Evolutionary conservation across 2,329 filamentous ascomycete species (phyloP).

Genomic region (Capronia epimyces): DNA sequence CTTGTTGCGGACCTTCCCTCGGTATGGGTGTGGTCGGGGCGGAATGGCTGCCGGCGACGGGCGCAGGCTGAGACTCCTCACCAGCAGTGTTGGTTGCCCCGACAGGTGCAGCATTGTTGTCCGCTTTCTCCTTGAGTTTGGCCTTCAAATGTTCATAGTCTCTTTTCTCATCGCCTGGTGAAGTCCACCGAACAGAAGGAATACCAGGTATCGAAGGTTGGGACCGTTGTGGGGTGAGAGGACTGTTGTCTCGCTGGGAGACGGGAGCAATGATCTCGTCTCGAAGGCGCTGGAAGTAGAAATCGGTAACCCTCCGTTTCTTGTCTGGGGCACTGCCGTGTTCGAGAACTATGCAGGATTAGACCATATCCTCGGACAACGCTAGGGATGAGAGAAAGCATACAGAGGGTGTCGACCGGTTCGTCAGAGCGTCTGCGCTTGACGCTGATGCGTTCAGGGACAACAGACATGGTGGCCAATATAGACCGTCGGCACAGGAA

Average conservation of each 20-base stretch:
- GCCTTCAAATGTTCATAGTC: conserved; percentile 27
- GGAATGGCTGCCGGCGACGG: conserved; percentile 2
- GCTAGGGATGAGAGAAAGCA: conserved; percentile 10
- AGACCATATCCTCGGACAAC: conserved; percentile 1
- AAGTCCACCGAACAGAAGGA: conserved; percentile 40
- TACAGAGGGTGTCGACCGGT: conserved; percentile 52
- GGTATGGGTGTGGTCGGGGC: conserved; percentile 8
- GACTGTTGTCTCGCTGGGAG: conserved; percentile 10
- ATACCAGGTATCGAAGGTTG: conserved; percentile 27
- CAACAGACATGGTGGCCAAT: conserved; percentile 39
- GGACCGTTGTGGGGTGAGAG: conserved; percentile 22
- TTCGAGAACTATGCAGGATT: conserved; percentile 38
- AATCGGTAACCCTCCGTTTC: conserved; percentile 47
- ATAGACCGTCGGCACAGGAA: background rate
- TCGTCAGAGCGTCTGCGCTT: conserved; percentile 55
- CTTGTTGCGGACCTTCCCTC: conserved; percentile 1
- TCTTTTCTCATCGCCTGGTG: conserved; percentile 39
- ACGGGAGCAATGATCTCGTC: conserved; percentile 19
- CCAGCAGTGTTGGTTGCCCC: background rate
- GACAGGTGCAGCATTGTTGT: background rate
- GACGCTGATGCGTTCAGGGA: conserved; percentile 49
- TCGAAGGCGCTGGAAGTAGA: conserved; percentile 42
- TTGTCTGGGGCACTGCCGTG: conserved; percentile 38
- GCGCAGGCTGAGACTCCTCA: background rate
- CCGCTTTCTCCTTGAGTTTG: conserved; percentile 1